These are phyloP conservation scores for Eucalyptus grandis DNA, from an alignment of 345 rosid species.

Conservation along the genomic window DNA sequence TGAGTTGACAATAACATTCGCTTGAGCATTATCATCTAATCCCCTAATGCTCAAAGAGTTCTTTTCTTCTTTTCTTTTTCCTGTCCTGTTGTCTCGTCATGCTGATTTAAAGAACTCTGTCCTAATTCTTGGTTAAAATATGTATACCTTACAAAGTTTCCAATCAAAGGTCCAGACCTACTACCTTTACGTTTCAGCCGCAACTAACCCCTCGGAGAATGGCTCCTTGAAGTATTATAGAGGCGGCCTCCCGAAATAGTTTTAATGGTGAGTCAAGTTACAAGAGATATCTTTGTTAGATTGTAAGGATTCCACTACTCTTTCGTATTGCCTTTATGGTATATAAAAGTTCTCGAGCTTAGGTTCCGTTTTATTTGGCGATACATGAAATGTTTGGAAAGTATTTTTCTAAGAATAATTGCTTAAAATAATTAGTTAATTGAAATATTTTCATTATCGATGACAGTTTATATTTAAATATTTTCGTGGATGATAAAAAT, in stretches of 20 bases:
- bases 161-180: background rate
- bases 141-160: background rate
- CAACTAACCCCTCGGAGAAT: background rate
- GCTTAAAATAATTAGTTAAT: background rate
- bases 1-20: background rate
- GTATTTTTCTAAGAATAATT: background rate
- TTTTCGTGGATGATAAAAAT: background rate
- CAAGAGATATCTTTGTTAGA: background rate
- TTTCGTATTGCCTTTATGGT: background rate
- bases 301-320: background rate
- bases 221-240: background rate
- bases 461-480: background rate
- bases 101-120: background rate
- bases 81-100: background rate
- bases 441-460: background rate
- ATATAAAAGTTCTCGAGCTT: background rate
- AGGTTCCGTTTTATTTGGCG: background rate
- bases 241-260: background rate
- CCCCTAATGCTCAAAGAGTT: background rate
- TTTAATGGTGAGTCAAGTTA: background rate
- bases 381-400: background rate
- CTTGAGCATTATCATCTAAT: background rate
- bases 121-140: background rate
- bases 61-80: background rate
- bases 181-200: background rate